A percentile compares a stretch with the other conserved stretches of the same genome.
Conservation (phyloP, 164 flowering plant genomes). For the Nelumbo lutea region DNA sequence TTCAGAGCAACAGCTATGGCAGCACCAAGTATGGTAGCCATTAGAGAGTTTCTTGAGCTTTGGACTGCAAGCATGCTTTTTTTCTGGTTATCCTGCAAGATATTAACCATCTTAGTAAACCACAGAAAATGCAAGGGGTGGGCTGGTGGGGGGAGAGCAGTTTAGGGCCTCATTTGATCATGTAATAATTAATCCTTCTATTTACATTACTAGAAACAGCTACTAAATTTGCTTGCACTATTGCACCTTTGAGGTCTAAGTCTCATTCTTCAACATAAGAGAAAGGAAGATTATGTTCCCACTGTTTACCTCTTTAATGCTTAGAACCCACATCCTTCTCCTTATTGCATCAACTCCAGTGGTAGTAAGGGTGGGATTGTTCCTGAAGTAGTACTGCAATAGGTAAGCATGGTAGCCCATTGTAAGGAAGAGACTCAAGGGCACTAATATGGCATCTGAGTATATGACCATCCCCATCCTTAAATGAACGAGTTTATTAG, state of each 20-base stretch:
- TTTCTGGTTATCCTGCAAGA: constrained; percentile 52
- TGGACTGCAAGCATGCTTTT: constrained; percentile 61
- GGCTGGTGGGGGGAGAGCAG: neutral
- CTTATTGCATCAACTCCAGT: constrained; percentile 27
- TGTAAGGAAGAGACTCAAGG: constrained; percentile 50
- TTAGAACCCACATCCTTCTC: constrained; percentile 42
- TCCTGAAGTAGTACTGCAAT: constrained; percentile 42
- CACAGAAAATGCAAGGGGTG: neutral
- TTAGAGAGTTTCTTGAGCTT: constrained; percentile 63
- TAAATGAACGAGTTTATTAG: neutral
- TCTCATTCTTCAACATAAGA: neutral
- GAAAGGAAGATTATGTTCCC: neutral
- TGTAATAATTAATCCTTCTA: no score
- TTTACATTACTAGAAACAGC: no score
- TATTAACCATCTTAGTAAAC: neutral
- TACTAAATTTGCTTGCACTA: no score
- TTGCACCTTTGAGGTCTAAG: no score
- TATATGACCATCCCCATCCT: constrained; percentile 16
- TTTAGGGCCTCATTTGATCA: no score
- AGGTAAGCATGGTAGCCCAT: constrained; percentile 68
- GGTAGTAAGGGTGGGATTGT: constrained; percentile 36
- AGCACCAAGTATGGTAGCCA: constrained; percentile 50
- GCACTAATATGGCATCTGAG: constrained; percentile 51
- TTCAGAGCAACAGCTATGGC: constrained; percentile 37
- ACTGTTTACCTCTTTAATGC: constrained; percentile 39